Evolutionary conservation across 805 yeast genomes (phyloP).

Genomic region (Pichia heedii): DNA sequence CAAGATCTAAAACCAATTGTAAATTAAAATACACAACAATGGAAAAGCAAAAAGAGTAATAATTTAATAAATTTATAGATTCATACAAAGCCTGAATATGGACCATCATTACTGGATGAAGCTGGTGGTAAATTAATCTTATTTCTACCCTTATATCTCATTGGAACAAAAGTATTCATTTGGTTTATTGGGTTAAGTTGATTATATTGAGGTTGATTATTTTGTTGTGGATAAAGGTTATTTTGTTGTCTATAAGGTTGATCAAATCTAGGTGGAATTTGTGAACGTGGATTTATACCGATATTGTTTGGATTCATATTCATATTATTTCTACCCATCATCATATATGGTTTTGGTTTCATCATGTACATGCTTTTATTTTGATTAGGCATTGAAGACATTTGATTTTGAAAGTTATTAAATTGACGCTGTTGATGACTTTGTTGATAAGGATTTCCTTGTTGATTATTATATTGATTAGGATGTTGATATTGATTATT

Average conservation of each 20-base stretch:
- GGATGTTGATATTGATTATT: conserved; percentile 8
- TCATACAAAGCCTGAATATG: conserved; percentile 29
- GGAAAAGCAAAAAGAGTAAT: neutral
- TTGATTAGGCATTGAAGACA: conserved; percentile 3
- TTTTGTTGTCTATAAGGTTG: too few relatives aligned
- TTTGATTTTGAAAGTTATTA: conserved; percentile 4
- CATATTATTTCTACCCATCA: conserved; percentile 3
- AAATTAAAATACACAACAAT: too few relatives aligned
- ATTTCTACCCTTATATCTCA: conserved; percentile 13
- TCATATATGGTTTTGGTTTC: conserved; percentile 9
- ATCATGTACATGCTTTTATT: neutral
- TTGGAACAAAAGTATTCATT: conserved; percentile 11
- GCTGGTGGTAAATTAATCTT: conserved; percentile 15
- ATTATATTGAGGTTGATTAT: conserved; percentile 10
- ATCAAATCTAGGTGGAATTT: too few relatives aligned
- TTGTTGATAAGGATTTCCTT: conserved; percentile 8
- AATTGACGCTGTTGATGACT: conserved; percentile 11
- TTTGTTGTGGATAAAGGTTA: conserved; percentile 12
- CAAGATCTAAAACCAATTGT: too few relatives aligned
- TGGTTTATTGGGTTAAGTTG: conserved; percentile 5
- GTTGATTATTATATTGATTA: conserved; percentile 11
- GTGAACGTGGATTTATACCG: neutral
- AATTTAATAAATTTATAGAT: neutral
- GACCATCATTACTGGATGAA: conserved; percentile 28
- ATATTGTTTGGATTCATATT: neutral